Conservation (phyloP, 441 rosid species). For the Oxalis stricta region DNA sequence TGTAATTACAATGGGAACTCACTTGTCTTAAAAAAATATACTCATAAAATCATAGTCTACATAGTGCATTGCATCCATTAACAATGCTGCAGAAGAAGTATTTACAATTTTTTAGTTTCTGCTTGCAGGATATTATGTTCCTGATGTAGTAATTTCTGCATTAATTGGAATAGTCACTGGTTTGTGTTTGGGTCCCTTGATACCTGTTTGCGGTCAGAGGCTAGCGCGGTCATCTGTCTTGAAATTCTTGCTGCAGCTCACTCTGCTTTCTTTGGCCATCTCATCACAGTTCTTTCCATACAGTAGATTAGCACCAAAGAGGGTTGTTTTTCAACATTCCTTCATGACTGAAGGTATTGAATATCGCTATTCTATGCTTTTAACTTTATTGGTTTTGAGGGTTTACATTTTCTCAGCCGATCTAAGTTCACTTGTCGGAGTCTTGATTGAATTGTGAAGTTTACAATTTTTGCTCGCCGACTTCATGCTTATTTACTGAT, state of each 20-base stretch:
- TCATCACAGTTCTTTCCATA: conserved; percentile 95
- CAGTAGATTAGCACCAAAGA: conserved; percentile 78
- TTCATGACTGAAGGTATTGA: conserved; percentile 52
- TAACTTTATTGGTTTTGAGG: not conserved
- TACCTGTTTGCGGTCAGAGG: conserved; percentile 69
- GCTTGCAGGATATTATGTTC: conserved; percentile 59
- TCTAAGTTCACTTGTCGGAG: too few relatives aligned
- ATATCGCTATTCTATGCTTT: not conserved
- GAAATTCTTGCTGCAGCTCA: conserved; percentile 62
- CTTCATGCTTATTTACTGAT: not conserved
- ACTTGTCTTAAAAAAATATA: too few relatives aligned
- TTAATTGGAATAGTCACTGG: conserved; percentile 53
- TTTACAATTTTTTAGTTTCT: conserved; percentile 6
- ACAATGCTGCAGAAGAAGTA: not conserved
- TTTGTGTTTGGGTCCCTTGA: conserved; percentile 72
- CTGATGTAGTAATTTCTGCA: conserved; percentile 70
- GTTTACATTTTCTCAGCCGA: too few relatives aligned
- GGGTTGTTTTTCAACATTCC: conserved; percentile 81
- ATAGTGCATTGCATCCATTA: too few relatives aligned
- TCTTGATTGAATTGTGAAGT: conserved; percentile 1
- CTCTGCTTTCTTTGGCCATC: conserved; percentile 59
- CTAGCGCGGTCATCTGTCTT: conserved; percentile 64
- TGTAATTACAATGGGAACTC: too few relatives aligned
- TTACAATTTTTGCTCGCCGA: too few relatives aligned
- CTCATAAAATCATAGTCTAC: too few relatives aligned